Evolutionary conservation across 202 grass and related monocot genomes (phyloP), one percentile per base, ranked within the genome.

Genomic region (Eragrostis tef): DNA sequence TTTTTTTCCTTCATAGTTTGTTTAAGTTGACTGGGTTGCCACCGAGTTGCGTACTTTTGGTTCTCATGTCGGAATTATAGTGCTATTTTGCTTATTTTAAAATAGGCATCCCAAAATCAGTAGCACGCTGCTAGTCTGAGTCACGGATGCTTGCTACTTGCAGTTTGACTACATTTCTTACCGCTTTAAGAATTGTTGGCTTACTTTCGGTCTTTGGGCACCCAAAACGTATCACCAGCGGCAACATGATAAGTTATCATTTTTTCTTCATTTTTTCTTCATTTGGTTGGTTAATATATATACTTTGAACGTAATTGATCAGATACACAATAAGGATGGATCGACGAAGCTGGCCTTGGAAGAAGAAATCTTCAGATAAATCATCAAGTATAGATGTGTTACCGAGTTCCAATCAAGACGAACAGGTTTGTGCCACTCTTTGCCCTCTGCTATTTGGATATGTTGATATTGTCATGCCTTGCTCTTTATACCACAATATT

Each of bases 301-400:
- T 31, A 64, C 43, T 10, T 61, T 63, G 39, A 47, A 51, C 15
- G 39, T 70, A 70, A 5, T 63, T 77, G n/a, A 29, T 27, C 22
- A 63, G 53, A 75, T 41, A 45, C 16, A 75, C 22, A 45, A 22
- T 12, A 22, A 10, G 65, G 52, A 96, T 96, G 90, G 93, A 93
- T 79, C 83, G 90, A 12, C 81, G 89, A 41, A 88, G 93, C 64
- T 96, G 93, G 93, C 93, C 93, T n/a, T 96, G 93, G 90, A 96
- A 96, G 85, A 96, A 96, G 80, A 96, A 93, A 83, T 93, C 90
- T 16, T 90, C 93, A 73, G 93, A 93, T 42, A 96, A 93, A 83
- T 72, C 78, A 15, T 82, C 85, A 15, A 87, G 54, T 11, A 22
- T 51, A 56, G 77, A 90, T 80, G 51, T 36, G 6, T 85, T 67